Evolutionary conservation across 352 stramenopile genomes (phyloP), one percentile per base, ranked within the genome.

Genomic region (Phytophthora lateralis): DNA sequence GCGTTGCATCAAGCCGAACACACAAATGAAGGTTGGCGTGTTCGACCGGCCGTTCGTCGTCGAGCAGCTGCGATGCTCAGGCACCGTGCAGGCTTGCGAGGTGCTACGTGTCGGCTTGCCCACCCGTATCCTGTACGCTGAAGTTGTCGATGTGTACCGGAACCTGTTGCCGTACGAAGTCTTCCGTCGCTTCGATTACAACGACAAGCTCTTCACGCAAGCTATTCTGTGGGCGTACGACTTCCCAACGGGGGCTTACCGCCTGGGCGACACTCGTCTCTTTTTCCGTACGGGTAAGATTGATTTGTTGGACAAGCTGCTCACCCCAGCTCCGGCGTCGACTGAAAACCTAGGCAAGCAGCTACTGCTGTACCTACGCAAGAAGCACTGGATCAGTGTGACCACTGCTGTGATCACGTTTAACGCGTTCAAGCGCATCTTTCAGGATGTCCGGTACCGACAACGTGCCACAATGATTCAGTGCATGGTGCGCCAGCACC

Each of bases 1-100:
- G 63, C 88, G 93, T 42, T 98, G 93, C 75, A 97, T 98, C 71
- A 98, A 98, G 72, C 95, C 95, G 0, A 98, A 98, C 78, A 97
- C 83, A n/a, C 72, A 89, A 37, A 98, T 98, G 82, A 88, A 95
- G 53, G 68, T 89, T 1, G 88, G 94, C 15, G 39, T 88, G 12
- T 96, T 90, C 44, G 87, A 88, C 55, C 83, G 84, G 26, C 73
- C 69, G 24, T 96, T 89, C 46, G 86, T 90, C 11, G 85, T 90
- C 11, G 85, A 91, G 47, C 83, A 89, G 57, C 66, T 91, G 9
- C 81, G 76, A 10, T 91, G 81, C 63, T 93, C 80, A 1, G 86
- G 78, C 52, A 91, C 75, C 0, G 80, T 89, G 11, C 85, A 90
- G 69, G 85, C 86, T 7, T 96, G 88, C 46, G 84, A 90, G 24